Base-by-base conservation (phyloP, 73 alveolate genomes). In the Paramecium octaurelia region DNA sequence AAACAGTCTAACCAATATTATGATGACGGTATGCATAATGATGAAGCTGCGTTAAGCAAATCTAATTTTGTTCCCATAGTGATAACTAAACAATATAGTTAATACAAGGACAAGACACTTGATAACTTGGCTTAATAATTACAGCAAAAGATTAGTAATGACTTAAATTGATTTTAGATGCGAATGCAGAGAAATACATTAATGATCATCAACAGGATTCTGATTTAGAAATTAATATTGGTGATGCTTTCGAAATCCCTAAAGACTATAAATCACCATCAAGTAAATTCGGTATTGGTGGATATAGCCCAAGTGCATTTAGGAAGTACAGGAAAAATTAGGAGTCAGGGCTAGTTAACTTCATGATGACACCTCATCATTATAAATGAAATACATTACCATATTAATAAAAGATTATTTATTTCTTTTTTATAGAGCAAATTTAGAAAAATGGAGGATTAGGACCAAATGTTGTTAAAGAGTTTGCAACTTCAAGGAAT, bases 271-370 rank as follows among this genome's bases (percentile, higher is more conserved):
- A 64, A 64, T 64, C 84, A 31, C 84, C 84, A 64, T 31, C 84
- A 12, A 64, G 50, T 24, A 64, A 64, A 64, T 64, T 64, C 12
- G 69, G 69, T 7, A 54, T 54, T 1, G 69, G 69, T 16, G 84
- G 84, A 1, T 64, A 64, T 3, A 80, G 91, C 44, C 91, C 91
- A 44, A 80, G 91, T 44, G 70, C 91, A 21, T 80, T 80, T 80
- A 80, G 91, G 44, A 73, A 40, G 46, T 73, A 73, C 35, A 73
- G 18, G 7, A 73, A 73, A 18, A 38, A 73, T 9, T 20, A 38
- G 16, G 57, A 73, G 16, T 34, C 36, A 73, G 87, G 87, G 21
- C 2, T 73, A 36, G 64, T 36, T 36, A 73, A 73, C 24, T 73
- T 35, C 21, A 73, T 73, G 87, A 73, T 73, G 3, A 36, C 87